phyloP scores from a whole-genome alignment of 257 asterid species.

The Solanum peruvianum region DNA sequence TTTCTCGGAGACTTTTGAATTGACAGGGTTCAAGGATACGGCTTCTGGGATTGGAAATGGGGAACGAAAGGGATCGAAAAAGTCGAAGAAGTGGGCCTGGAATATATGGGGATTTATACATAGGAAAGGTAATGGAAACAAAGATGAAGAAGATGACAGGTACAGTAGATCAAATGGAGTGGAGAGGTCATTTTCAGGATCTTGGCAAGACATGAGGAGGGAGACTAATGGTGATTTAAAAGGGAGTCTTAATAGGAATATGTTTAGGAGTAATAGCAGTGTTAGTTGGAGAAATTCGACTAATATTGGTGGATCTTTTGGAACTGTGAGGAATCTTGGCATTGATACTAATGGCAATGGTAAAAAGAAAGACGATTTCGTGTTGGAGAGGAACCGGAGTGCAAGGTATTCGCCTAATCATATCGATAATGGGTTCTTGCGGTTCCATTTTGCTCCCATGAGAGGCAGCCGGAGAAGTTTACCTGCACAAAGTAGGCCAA shows the following conservation, averaged over 20 bases:
- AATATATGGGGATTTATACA: conserved; percentile 58
- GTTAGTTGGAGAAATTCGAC: conserved; percentile 53
- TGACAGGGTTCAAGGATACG: conserved; percentile 34
- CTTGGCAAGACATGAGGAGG: conserved; percentile 58
- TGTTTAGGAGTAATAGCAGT: conserved; percentile 50
- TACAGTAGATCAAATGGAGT: conserved; percentile 52
- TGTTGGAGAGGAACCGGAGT: conserved; percentile 55
- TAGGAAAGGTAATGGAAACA: conserved; percentile 34
- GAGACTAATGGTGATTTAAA: conserved; percentile 22
- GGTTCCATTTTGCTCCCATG: conserved; percentile 53
- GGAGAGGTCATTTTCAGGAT: conserved; percentile 53
- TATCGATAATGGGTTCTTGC: conserved; percentile 45
- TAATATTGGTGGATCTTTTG: conserved; percentile 27
- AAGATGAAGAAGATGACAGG: conserved; percentile 54
- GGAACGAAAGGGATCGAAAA: conserved; percentile 46
- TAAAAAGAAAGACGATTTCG: conserved; percentile 18
- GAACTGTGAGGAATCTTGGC: conserved; percentile 25
- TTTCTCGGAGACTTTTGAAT: conserved; percentile 55
- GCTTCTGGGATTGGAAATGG: conserved; percentile 38
- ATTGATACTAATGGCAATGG: conserved; percentile 32
- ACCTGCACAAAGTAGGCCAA: conserved; percentile 42
- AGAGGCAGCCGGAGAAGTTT: conserved; percentile 55
- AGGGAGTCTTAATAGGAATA: conserved; percentile 36
- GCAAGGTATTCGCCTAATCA: conserved; percentile 49
- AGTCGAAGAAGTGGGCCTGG: conserved; percentile 66